A percentile compares a stretch with the other conserved stretches of the same genome.
These are phyloP conservation scores for Diaporthe amygdali DNA, from an alignment of 2,329 filamentous ascomycete genomes.

Conservation along the genomic window DNA sequence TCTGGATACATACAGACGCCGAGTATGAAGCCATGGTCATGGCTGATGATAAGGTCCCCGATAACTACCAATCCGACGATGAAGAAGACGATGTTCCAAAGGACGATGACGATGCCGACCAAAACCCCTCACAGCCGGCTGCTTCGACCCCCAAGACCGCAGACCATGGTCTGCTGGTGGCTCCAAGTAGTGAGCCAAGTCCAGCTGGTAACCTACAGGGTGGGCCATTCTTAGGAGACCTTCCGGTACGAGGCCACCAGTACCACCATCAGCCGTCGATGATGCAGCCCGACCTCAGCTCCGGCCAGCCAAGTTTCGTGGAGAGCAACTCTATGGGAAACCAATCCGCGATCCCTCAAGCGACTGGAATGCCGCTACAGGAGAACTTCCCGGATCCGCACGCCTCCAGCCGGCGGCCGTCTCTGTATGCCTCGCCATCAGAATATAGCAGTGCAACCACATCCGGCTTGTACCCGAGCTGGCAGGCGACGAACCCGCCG, in stretches of 20 bases:
- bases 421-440: constrained; percentile 46
- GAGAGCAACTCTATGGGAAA: constrained; percentile 41
- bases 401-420: constrained; percentile 50
- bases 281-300: constrained; percentile 46
- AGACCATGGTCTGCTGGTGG: constrained; percentile 39
- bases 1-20: constrained; percentile 43
- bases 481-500: constrained; percentile 50
- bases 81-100: constrained; percentile 48
- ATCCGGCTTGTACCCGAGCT: constrained; percentile 47
- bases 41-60: constrained; percentile 56
- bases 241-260: constrained; percentile 48
- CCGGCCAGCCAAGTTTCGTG: constrained; percentile 47
- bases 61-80: constrained; percentile 53
- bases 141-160: constrained; percentile 42
- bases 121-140: constrained; percentile 37
- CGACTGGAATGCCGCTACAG: constrained; percentile 43
- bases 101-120: constrained; percentile 46
- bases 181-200: constrained; percentile 42
- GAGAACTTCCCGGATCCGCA: constrained; percentile 53
- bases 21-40: constrained; percentile 54
- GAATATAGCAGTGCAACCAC: constrained; percentile 51
- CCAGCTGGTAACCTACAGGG: constrained; percentile 38
- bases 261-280: constrained; percentile 43
- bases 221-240: constrained; percentile 45
- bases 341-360: constrained; percentile 40